phyloP scores from a whole-genome alignment of 805 yeast species.

The Candida jianshihensis region DNA sequence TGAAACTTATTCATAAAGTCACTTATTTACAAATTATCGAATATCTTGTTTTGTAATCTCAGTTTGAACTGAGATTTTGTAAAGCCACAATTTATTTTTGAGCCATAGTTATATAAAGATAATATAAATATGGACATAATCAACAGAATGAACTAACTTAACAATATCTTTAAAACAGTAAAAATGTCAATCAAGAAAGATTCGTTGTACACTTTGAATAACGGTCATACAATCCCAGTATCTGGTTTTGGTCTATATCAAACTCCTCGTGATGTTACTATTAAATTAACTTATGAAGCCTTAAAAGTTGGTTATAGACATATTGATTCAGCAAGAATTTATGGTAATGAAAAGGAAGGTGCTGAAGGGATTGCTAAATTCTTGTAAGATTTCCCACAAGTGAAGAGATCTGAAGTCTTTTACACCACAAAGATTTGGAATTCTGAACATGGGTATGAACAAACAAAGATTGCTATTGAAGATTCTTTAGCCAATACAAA shows the following conservation, averaged over 20 bases:
- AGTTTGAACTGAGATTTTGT: no score
- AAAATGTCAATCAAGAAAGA: conserved; percentile 2
- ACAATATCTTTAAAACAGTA: no score
- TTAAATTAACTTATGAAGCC: conserved; percentile 33
- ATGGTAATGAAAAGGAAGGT: conserved; percentile 60
- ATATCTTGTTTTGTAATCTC: no score
- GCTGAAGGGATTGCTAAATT: conserved; percentile 52
- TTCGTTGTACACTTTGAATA: conserved; percentile 13
- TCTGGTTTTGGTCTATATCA: conserved; percentile 21
- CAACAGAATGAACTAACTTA: no score
- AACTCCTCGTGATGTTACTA: conserved; percentile 17
- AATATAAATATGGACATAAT: no score
- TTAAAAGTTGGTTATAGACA: conserved; percentile 62
- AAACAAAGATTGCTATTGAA: conserved; percentile 50
- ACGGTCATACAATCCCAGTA: conserved; percentile 17
- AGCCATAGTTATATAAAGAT: no score
- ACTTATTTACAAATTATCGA: no score
- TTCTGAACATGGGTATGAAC: conserved; percentile 44
- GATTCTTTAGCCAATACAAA: conserved; percentile 45
- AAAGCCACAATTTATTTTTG: no score
- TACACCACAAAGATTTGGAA: conserved; percentile 66
- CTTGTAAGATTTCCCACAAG: conserved; percentile 41
- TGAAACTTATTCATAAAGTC: no score
- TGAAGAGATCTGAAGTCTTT: conserved; percentile 55
- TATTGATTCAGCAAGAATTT: conserved; percentile 66